A percentile compares a stretch with the other conserved stretches of the same genome.
phyloP scores from a whole-genome alignment of 108 stramenopile genomes.

The Nitzschia sp. region DNA sequence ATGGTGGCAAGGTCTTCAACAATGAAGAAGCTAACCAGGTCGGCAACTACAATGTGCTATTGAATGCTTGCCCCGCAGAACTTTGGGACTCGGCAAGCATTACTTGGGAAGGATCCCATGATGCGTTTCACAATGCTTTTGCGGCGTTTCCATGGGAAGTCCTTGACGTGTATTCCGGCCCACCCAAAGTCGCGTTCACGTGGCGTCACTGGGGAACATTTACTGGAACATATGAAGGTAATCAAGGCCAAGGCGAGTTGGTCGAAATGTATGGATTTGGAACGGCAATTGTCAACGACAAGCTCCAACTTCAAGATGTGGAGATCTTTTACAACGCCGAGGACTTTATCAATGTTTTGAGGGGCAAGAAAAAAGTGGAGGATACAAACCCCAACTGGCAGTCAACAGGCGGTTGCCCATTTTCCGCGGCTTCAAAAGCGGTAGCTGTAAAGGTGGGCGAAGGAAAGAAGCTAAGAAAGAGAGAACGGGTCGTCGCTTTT shows the following conservation, averaged over 20 bases:
- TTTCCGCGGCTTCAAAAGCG: slow-evolving; percentile 3
- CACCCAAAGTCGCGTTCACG: slow-evolving; percentile 53
- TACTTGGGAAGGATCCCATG: slow-evolving; percentile 51
- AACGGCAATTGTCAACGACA: slow-evolving; percentile 41
- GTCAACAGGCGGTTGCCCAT: slow-evolving; percentile 16
- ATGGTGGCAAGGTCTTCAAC: slow-evolving; percentile 48
- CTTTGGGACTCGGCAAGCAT: slow-evolving; percentile 33
- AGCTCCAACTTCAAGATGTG: slow-evolving; percentile 34
- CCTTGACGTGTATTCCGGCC: slow-evolving; percentile 46
- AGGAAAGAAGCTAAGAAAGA: too few relatives aligned
- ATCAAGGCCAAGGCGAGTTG: slow-evolving; percentile 49
- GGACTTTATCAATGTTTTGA: slow-evolving; percentile 42
- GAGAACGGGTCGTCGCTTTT: too few relatives aligned
- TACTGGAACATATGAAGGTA: slow-evolving; percentile 41
- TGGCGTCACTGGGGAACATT: slow-evolving; percentile 65
- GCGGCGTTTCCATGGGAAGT: slow-evolving; percentile 64
- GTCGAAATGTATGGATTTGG: slow-evolving; percentile 63
- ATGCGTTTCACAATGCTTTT: slow-evolving; percentile 53
- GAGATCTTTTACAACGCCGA: slow-evolving; percentile 46
- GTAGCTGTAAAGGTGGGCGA: too few relatives aligned
- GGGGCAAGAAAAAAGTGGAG: slow-evolving; percentile 23
- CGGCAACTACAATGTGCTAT: slow-evolving; percentile 53
- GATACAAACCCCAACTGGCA: slow-evolving; percentile 26
- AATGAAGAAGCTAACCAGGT: slow-evolving; percentile 44
- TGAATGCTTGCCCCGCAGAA: slow-evolving; percentile 38